Conservation (phyloP, 148 eudicot species). For the Amaranthus hypochondriacus region DNA sequence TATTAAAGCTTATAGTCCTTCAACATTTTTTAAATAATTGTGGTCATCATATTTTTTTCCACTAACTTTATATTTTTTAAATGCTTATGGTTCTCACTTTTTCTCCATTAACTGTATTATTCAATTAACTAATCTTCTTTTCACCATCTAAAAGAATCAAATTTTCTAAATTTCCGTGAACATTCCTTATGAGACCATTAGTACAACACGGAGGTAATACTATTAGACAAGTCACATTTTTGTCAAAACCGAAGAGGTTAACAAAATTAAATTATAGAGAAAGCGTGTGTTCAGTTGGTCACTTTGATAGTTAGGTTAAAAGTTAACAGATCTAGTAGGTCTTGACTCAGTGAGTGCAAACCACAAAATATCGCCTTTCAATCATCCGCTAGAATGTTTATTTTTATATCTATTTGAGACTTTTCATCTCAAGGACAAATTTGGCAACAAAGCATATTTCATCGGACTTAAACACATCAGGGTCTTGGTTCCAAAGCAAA, state of each 20-base stretch:
- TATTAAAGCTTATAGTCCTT: too few species aligned
- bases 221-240: too few species aligned
- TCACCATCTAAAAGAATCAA: too few species aligned
- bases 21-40: too few species aligned
- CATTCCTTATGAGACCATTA: too few species aligned
- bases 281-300: not conserved
- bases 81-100: too few species aligned
- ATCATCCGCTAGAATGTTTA: not conserved
- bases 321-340: not conserved
- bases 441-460: not conserved
- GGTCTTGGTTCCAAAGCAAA: slow-evolving; percentile 10
- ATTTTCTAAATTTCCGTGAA: too few species aligned
- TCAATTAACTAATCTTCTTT: too few species aligned
- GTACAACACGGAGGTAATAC: too few species aligned
- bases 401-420: not conserved
- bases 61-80: too few species aligned
- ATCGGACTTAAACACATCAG: not conserved
- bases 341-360: not conserved
- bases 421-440: not conserved
- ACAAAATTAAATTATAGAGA: not conserved
- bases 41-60: too few species aligned
- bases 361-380: not conserved
- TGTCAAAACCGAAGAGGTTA: not conserved
- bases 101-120: too few species aligned
- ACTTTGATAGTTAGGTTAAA: not conserved